Evolutionary conservation across 164 flowering plant species (phyloP), one percentile per base, ranked within the genome.

Genomic region (Chimonanthus praecox): DNA sequence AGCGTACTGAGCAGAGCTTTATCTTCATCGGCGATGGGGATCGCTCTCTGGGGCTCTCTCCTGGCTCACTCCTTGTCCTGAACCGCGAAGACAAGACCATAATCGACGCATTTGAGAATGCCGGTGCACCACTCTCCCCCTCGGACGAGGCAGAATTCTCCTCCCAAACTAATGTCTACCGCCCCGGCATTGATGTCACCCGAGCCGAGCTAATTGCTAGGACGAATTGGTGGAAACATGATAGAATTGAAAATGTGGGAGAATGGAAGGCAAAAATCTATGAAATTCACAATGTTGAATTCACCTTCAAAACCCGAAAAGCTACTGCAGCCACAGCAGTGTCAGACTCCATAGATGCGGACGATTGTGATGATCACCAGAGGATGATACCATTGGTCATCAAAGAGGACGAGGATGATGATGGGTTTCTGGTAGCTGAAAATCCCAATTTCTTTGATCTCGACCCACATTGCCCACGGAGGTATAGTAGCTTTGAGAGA

Each of bases 101-200:
- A 45, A 84, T 81, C 71, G 89, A 95, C 82, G 94, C 92, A 0
- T 95, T 95, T 47, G 97, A 94, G 70, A 89, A 85, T 72, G 98
- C 98, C n/a, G 97, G 91, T 0, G 79, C 74, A 13, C 89, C 92
- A 21, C 75, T 90, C 78, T 78, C 85, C 58, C 91, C 88, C 13
- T 70, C 87, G 8, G 97, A 94, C 65, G 76, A 90, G 5, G 87
- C 88, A 4, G 90, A 82, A 9, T 87, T 88, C 74, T 85, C 90
- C 69, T 70, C 88, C 0, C 95, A 89, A 66, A 87, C 95, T 4
- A 88, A 89, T 78, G 94, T 94, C 5, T 88, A 90, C 79, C 88
- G 98, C 0, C 98, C 97, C 0, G 98, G 98, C 3, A 90, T 96
- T 89, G 99, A 96, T 77, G 97, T 96, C 2, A 93, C 98, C 15